phyloP scores from a whole-genome alignment of 2,329 filamentous ascomycete species.

The Cladosporium sp. region DNA sequence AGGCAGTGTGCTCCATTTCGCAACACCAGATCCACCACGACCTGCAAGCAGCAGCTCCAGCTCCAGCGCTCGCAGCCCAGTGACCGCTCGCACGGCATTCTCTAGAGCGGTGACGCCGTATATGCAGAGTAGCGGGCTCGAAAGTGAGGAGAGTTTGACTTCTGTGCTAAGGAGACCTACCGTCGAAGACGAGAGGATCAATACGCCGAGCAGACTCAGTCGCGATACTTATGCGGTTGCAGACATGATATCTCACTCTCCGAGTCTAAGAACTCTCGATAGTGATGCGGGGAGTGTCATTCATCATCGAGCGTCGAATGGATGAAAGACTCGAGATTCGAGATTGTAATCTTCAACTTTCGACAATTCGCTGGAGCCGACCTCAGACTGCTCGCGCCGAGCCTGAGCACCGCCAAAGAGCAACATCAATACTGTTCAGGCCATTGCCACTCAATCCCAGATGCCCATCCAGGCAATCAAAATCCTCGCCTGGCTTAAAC shows the following conservation, averaged over 20 bases:
- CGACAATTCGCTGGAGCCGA: background rate
- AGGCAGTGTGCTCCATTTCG: slow-evolving; percentile 14
- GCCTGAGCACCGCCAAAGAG: background rate
- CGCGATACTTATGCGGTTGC: background rate
- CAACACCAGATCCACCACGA: slow-evolving; percentile 21
- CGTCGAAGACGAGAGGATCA: background rate
- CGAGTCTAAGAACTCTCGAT: slow-evolving; percentile 6
- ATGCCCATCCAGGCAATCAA: background rate
- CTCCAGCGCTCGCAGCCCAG: slow-evolving; percentile 30
- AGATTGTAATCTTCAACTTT: background rate
- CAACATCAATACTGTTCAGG: background rate
- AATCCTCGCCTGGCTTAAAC: background rate
- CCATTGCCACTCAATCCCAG: background rate
- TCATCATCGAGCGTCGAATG: slow-evolving; percentile 6
- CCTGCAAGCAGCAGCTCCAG: slow-evolving; percentile 24
- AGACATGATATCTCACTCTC: background rate
- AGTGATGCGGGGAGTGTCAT: slow-evolving; percentile 18
- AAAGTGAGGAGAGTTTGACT: slow-evolving; percentile 30
- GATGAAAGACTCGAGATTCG: background rate
- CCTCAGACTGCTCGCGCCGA: background rate
- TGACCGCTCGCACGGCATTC: slow-evolving; percentile 30
- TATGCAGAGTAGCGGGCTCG: slow-evolving; percentile 21
- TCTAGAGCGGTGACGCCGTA: slow-evolving; percentile 28
- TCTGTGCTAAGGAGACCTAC: slow-evolving; percentile 26
- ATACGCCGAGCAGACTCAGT: background rate